Evolutionary conservation across 192 early-diverging fungal genomes (phyloP).

Genomic region (Phycomyces nitens): DNA sequence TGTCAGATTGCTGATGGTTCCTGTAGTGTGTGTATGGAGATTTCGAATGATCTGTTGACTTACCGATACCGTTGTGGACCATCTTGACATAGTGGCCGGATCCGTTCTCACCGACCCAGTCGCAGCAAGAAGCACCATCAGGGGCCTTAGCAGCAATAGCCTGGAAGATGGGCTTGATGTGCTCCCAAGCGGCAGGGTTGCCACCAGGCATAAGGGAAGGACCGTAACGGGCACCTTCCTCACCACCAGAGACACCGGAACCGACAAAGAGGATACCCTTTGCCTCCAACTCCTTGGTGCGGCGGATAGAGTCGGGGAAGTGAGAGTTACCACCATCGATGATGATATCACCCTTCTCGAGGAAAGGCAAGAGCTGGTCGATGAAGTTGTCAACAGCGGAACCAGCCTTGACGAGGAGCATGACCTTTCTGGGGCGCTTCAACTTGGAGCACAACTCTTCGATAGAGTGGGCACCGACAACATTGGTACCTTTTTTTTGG

Average conservation of each 20-base stretch:
- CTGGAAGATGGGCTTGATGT: conserved; percentile 96
- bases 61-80: conserved; percentile 98
- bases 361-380: conserved; percentile 78
- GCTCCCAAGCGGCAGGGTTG: conserved; percentile 86
- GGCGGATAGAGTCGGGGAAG: conserved; percentile 93
- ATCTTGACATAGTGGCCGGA: conserved; percentile 99
- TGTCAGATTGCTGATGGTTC: neutral
- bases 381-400: conserved; percentile 94
- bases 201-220: conserved; percentile 98
- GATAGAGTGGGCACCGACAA: conserved; percentile 91
- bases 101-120: conserved; percentile 97
- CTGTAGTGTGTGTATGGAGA: neutral
- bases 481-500: conserved; percentile 67
- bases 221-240: conserved; percentile 96
- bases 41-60: conserved; percentile 3
- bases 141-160: conserved; percentile 86
- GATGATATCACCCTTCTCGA: conserved; percentile 91
- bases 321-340: conserved; percentile 99
- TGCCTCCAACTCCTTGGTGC: conserved; percentile 81
- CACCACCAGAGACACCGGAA: conserved; percentile 97
- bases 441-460: conserved; percentile 92
- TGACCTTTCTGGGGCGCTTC: conserved; percentile 95
- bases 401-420: conserved; percentile 98
- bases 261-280: conserved; percentile 96
- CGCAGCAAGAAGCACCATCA: conserved; percentile 90